Conservation (phyloP, 345 rosid species). For the Linum tenue region DNA sequence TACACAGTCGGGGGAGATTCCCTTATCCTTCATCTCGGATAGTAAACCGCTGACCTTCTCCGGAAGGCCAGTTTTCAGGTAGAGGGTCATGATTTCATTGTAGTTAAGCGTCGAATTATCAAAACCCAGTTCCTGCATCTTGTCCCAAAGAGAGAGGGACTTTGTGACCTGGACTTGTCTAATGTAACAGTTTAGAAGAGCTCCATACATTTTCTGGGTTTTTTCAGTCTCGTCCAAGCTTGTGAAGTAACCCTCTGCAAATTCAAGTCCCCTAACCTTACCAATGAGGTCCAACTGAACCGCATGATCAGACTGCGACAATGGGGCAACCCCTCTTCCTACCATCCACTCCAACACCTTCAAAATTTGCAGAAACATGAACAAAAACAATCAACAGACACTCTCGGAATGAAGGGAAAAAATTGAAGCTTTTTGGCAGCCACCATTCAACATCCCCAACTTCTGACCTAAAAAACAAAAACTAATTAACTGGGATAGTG, state of each 20-base stretch:
- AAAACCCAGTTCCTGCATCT: slow-evolving; percentile 36
- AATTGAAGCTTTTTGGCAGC: too few species aligned
- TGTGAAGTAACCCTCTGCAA: slow-evolving; percentile 31
- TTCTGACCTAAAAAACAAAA: background rate
- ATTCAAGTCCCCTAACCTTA: slow-evolving; percentile 29
- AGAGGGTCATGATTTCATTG: slow-evolving; percentile 35
- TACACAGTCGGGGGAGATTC: slow-evolving; percentile 29
- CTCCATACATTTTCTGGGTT: slow-evolving; percentile 29
- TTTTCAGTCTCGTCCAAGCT: slow-evolving; percentile 25
- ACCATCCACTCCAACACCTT: slow-evolving; percentile 43
- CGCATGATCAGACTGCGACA: slow-evolving; percentile 27
- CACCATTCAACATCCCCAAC: too few species aligned
- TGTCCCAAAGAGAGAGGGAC: slow-evolving; percentile 28
- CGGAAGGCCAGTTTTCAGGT: slow-evolving; percentile 17
- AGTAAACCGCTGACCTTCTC: slow-evolving; percentile 34
- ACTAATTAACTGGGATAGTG: background rate
- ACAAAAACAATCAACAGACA: background rate
- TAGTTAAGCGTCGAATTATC: slow-evolving; percentile 19
- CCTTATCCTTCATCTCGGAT: slow-evolving; percentile 34
- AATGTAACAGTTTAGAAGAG: slow-evolving; percentile 41
- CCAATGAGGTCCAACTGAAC: slow-evolving; percentile 40
- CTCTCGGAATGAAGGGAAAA: background rate
- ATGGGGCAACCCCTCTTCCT: background rate
- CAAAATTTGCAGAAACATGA: background rate
- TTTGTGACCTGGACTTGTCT: slow-evolving; percentile 32